Evolutionary conservation across 768 basidiomycete species (phyloP).

Genomic region (Royoungia palumana): DNA sequence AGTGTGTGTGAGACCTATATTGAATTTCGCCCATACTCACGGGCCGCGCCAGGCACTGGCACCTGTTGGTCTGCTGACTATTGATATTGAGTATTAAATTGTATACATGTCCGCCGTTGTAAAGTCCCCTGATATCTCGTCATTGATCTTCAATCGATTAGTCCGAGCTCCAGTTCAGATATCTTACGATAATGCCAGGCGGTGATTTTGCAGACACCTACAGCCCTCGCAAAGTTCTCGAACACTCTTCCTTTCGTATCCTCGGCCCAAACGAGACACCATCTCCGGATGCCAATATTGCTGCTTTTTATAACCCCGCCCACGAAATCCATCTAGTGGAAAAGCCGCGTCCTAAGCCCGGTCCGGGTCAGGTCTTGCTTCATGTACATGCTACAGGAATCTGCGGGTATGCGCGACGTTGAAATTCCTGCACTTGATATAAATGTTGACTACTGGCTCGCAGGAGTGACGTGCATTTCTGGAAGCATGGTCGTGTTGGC

Average conservation of each 20-base stretch:
- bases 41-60: no score
- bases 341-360: constrained; percentile 57
- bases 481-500: constrained; percentile 66
- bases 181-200: constrained; percentile 16
- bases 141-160: not conserved
- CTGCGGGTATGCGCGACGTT: constrained; percentile 48
- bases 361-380: constrained; percentile 61
- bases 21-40: no score
- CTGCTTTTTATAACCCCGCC: constrained; percentile 60
- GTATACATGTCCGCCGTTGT: not conserved
- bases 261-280: constrained; percentile 49
- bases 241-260: constrained; percentile 54
- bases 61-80: no score
- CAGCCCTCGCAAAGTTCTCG: constrained; percentile 52
- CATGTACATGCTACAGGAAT: constrained; percentile 69
- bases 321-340: constrained; percentile 67
- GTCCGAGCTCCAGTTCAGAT: not conserved
- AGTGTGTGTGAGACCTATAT: no score
- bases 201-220: constrained; percentile 42
- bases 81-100: no score
- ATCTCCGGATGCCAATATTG: constrained; percentile 48
- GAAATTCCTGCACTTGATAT: not conserved
- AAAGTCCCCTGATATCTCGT: not conserved
- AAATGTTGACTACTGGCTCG: not conserved
- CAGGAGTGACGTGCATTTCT: constrained; percentile 73